Evolutionary conservation across 1,284 basidiomycete species (phyloP), one percentile per base, ranked within the genome.

Genomic region (Cryptococcus floricola): DNA sequence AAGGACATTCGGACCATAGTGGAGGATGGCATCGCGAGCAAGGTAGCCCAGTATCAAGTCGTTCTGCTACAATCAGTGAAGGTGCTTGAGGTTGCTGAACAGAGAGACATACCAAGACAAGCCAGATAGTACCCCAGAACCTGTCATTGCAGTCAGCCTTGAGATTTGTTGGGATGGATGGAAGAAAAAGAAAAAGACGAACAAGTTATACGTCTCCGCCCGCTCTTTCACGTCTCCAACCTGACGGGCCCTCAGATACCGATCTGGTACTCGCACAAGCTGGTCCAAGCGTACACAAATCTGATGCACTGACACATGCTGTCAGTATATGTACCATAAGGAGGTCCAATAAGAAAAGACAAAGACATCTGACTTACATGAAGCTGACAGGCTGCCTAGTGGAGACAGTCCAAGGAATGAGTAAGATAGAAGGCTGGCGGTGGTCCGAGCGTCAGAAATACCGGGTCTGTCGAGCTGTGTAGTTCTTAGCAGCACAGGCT

Each of bases 101-200:
- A 0, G 41, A 42, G 31, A n/a, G 16, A 56, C 72, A 50, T 37
- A 73, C 72, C 27, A 91, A 74, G 18, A 94, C 83, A 1, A 96
- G 80, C 94, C 94, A 98, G 2, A 94, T 80, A 27, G 84, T 86
- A 67, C 94, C 96, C 80, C 90, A 94, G 67, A 94, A 91, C 50
- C 90, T 94, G 19, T 46, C 45, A 18, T 16, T 10, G 23, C 9
- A 25, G 45, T 45, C 43, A 45, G 43, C 16, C 7, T 41, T 18
- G 18, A 18, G 5, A 41, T 14, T 41, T 41, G 39, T 41, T 14
- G 14, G 8, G 39, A 41, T 39, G 23, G 31, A 34, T 34, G 31
- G 2, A 42, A 25, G 14, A 19, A n/a, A n/a, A n/a, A n/a, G 16
- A 14, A 23, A 16, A 27, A 25, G 65, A 38, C 70, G 56, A 5